Evolutionary conservation across 1,139 yeast species (phyloP), one percentile per base, ranked within the genome.

Genomic region (Protomyces arabidopsidicola): DNA sequence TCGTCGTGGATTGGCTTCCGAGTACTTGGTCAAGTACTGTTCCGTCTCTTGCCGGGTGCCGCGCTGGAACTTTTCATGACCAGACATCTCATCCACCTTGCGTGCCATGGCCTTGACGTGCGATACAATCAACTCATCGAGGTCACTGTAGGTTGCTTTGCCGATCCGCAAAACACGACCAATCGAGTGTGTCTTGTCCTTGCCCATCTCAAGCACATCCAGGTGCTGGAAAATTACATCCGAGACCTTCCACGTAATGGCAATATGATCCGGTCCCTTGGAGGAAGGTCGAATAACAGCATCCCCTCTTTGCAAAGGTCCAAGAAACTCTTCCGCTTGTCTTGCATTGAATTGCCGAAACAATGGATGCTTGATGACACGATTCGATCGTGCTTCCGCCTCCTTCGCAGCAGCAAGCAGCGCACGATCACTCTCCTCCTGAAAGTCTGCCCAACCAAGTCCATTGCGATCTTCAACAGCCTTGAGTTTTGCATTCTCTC

Each of bases 161-260:
- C 90, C 97, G 48, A 74, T 72, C 66, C 80, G 77, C 67, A 88
- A 80, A 53, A 81, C 82, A 69, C 83, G 83, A 60, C 88, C 87
- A 24, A 86, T 75, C 0, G 85, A 81, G 68, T 82, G 84, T 56
- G 84, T 88, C 70, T 81, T 83, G 65, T 81, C 84, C 71, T 84
- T 84, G 65, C 82, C 84, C 62, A 82, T 80, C 75, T 93, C 98
- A 68, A 86, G 81, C 57, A 93, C 88, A 70, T 90, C 91, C 68
- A 95, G 79, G 74, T 93, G 98, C 74, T 95, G 98, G 77, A 87
- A 95, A 68, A 93, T 78, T 72, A 86, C 88, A 71, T 88, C 93
- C 66, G 90, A 93, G 48, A 95, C 91, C 74, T 93, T 93, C 98
- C 98, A 93, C 0, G 99, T 93, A 50, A 91, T 87, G 1, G 97